These are phyloP conservation scores for Bruguiera hainesii DNA, from an alignment of 441 rosid genomes.

Conservation along the genomic window DNA sequence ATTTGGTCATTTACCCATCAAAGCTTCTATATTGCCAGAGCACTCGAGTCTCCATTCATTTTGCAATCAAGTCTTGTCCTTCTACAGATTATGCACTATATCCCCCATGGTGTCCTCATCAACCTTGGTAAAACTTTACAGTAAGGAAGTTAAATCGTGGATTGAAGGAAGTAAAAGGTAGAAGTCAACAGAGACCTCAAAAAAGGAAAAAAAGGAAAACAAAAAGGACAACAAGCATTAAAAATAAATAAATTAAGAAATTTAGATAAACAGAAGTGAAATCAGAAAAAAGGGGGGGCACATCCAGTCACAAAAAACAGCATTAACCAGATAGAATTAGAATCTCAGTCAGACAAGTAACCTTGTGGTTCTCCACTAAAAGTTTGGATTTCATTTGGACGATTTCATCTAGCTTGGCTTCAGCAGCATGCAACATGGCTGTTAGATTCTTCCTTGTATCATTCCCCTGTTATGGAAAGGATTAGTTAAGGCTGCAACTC, in stretches of 20 bases:
- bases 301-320: neutral
- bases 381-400: slow-evolving; percentile 39
- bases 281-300: neutral
- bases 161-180: neutral
- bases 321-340: neutral
- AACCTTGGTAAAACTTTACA: neutral
- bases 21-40: neutral
- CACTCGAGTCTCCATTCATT: neutral
- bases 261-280: neutral
- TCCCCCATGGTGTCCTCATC: neutral
- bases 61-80: neutral
- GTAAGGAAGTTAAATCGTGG: slow-evolving; percentile 10
- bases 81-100: neutral
- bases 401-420: slow-evolving; percentile 47
- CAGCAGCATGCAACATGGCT: slow-evolving; percentile 42
- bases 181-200: neutral
- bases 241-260: neutral
- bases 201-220: neutral
- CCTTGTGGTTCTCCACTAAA: slow-evolving; percentile 46
- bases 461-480: slow-evolving; percentile 24
- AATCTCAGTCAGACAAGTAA: slow-evolving; percentile 12
- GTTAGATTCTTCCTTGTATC: slow-evolving; percentile 29
- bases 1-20: neutral
- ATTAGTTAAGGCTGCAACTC: slow-evolving; percentile 11
- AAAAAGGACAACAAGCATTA: neutral